Percentiles rank a stretch among this genome's conserved stretches.
Evolutionary conservation across 129 eudicot species (phyloP).

Genomic region (Flaveria sonorensis): DNA sequence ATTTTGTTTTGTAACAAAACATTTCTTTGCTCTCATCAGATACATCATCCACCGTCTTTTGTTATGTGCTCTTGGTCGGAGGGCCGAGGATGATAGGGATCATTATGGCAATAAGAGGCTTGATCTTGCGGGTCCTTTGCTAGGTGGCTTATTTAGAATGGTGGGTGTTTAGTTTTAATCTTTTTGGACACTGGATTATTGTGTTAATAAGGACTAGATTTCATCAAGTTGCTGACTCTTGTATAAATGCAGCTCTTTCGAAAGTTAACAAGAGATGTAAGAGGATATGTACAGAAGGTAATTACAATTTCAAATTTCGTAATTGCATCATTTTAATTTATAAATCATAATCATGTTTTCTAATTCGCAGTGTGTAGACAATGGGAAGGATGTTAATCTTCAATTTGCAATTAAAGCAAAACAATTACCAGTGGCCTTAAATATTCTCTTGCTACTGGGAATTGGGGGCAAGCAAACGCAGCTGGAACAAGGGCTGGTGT

Average conservation of each 20-base stretch:
- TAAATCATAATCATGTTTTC: not conserved
- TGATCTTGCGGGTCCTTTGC: constrained; percentile 79
- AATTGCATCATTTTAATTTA: not conserved
- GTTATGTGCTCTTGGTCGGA: constrained; percentile 67
- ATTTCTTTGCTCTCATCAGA: constrained; percentile 26
- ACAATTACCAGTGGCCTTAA: constrained; percentile 78
- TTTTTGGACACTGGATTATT: constrained; percentile 51
- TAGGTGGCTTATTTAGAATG: not conserved
- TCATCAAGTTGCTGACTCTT: not conserved
- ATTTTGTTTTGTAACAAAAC: not conserved
- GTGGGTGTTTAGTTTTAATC: not conserved
- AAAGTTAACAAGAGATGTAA: constrained; percentile 77
- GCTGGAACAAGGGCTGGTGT: constrained; percentile 89
- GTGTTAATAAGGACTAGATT: not conserved
- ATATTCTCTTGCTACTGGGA: constrained; percentile 76
- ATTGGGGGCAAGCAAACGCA: constrained; percentile 79
- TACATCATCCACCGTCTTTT: constrained; percentile 69
- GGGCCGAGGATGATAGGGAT: constrained; percentile 74
- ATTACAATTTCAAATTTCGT: not conserved
- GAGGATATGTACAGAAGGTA: constrained; percentile 92
- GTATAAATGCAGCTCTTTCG: constrained; percentile 51
- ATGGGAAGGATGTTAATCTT: constrained; percentile 66
- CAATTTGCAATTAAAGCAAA: constrained; percentile 71
- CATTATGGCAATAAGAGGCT: constrained; percentile 69
- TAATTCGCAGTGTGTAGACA: constrained; percentile 54